Base-by-base conservation (phyloP, 306 rosid species). In the Dalbergia cultrata region DNA sequence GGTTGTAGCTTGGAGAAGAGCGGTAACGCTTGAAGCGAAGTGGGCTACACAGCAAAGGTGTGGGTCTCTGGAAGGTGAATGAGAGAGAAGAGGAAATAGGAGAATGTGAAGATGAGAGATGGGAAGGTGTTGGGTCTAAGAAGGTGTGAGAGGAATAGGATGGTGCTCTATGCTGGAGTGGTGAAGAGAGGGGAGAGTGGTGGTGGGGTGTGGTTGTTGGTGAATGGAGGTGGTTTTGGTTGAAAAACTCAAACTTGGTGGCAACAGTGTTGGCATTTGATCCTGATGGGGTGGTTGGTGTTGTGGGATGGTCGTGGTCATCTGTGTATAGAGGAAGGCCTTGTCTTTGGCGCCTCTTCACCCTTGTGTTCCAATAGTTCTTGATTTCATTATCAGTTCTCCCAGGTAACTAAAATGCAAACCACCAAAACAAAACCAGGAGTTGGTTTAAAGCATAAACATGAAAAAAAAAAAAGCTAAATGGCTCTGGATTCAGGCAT, bases 311-410 rank as follows among this genome's bases (percentile, higher is more conserved):
- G 82, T 58, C 61, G 11, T 21, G 39, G 5, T 87, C 92, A 0
- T 77, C 79, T 5, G 96, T 85, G 74, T 95, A 93, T 0, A 91
- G 84, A 10, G 98, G 92, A 3, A 93, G 73, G 33, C 99, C 97
- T 67, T 90, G 97, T 22, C 98, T 90, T 64, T 89, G 90, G 7
- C 96, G 87, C 5, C 97, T 76, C 70, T 93, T 93, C 13, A 95
- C 83, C 56, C 99, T 90, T 2, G 99, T 93, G 85, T 95, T 93
- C 99, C 98, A 93, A 9, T 91, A 95, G 74, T 93, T 95, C 84
- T 95, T 95, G 39, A 95, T 95, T 62, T 95, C 99, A 53, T 95
- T 92, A 79, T 95, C 99, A 9, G 99, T 95, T 91, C 99, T 86
- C 50, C 99, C 99, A 0, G 99, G 99, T 34, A 95, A 76, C 99